Conservation (phyloP, 768 basidiomycete genomes). For the Termitomyces sp. region DNA sequence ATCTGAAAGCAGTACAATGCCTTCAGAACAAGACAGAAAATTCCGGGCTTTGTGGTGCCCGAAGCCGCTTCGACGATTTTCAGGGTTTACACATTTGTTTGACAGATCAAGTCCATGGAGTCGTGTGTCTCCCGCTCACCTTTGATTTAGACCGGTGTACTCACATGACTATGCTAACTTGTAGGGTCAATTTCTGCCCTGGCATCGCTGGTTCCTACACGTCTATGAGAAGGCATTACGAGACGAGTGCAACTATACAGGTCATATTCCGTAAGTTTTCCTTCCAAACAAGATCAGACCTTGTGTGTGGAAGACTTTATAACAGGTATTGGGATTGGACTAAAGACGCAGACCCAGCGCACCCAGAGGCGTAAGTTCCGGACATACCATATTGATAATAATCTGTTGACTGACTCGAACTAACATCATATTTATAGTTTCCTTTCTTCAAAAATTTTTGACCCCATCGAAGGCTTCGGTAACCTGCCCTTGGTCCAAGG, state of each 20-base stretch:
- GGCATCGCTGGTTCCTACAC: slow-evolving; percentile 23
- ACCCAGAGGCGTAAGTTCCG: slow-evolving; percentile 14
- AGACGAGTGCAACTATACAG: slow-evolving; percentile 20
- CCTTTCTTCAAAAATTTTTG: slow-evolving; percentile 27
- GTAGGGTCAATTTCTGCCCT: slow-evolving; percentile 25
- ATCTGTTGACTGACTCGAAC: neutral
- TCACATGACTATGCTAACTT: neutral
- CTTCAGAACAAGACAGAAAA: neutral
- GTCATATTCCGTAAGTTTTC: slow-evolving; percentile 17
- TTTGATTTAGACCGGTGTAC: no score
- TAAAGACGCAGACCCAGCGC: slow-evolving; percentile 21
- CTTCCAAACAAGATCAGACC: neutral
- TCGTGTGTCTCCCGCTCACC: neutral
- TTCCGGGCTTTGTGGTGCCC: neutral
- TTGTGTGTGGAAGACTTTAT: no score
- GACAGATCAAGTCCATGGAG: neutral
- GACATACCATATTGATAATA: neutral
- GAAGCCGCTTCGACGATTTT: slow-evolving; percentile 7
- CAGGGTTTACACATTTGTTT: slow-evolving; percentile 4
- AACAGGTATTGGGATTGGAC: slow-evolving; percentile 38
- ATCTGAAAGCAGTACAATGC: slow-evolving; percentile 5
- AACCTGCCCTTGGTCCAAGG: slow-evolving; percentile 23
- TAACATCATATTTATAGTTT: slow-evolving; percentile 19
- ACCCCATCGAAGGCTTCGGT: slow-evolving; percentile 31
- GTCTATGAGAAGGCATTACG: slow-evolving; percentile 19